Base-by-base conservation (phyloP, 1,284 basidiomycete species). In the Ustilago trichophora region DNA sequence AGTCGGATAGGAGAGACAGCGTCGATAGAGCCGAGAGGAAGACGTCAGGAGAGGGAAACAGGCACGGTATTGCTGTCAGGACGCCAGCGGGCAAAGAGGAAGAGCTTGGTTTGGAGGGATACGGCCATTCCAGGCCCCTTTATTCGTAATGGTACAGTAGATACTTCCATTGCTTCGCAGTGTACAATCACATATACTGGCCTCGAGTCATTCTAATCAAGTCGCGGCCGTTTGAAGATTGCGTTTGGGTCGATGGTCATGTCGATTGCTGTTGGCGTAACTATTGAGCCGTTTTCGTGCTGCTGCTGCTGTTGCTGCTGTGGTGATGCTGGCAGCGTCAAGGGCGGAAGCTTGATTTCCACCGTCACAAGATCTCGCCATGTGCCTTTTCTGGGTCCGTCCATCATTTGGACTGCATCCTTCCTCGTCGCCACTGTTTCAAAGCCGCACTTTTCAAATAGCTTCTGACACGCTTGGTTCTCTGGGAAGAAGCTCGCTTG, bases 41-140 rank as follows among this genome's bases (percentile, higher is more conserved):
- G n/a, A 43, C n/a, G 32, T 59, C 49, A 1, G 46, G 18, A 19
- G 62, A 65, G 34, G 38, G 32, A 15, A 36, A 38, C 33, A 50
- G 64, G 13, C 64, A 57, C 32, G 64, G 64, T 6, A 53, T 68
- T 7, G 54, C 58, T 9, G 65, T 68, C 2, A 33, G 65, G 12
- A 55, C 49, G 1, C 58, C 58, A 1, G 55, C 65, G 0, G 65
- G 65, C 4, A 52, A 43, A 24, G 65, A 68, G n/a, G 65, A 68
- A 19, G 65, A 68, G 37, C 54, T 68, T 3, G 54, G 65, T 1
- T 45, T 68, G 33, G 65, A 68, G 22, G 65, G 65, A 0, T 68
- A 62, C 26, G 65, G 65, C 13, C 65, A 68, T 45, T 50, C 54
- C 10, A 51, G 64, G 22, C 58, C 46, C 4, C 22, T 36, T 12